Base-by-base conservation (phyloP, 2,329 filamentous ascomycete species). In the Ceratocystis albifundus region DNA sequence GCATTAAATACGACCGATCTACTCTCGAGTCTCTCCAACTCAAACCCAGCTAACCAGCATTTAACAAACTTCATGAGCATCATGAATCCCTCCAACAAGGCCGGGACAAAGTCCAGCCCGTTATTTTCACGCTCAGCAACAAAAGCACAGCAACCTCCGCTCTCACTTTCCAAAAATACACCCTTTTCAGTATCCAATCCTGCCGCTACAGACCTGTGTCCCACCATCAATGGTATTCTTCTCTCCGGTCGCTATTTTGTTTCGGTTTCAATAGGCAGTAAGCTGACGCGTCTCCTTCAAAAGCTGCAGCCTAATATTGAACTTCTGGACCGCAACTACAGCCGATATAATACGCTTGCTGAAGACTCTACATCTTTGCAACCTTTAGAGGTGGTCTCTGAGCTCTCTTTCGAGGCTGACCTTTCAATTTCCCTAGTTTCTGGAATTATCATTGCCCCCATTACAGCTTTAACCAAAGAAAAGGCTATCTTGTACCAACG, bases 381-480 rank as follows among this genome's bases (percentile, higher is more conserved):
- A 30, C 36, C 45, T 20, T 15, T 8, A 17, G 61, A 61, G n/a
- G 15, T 41, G 10, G 7, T 71, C 3, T 79, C 77, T 0, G 69
- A 75, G 0, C 73, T 81, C 0, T 75, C 75, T 0, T 75, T 77
- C 4, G 88, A 90, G 73, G 87, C 89, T 2, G 91, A 96, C 71
- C 74, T 96, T 2, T 82, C 88, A 64, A 12, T 65, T 66, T 22
- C 62, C 45, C 7, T 32, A 62, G 15, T 46, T 15, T 12, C 82
- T 0, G 90, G 88, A 0, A 76, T 96, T 2, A 74, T 96, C 0
- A 72, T 88, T 22, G 89, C 89, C 0, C 88, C 25, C 12, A 30
- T 63, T 32, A 3, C 45, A 10, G 5, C 17, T 3, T 15, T 53
- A 6, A 30, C 25, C 4, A 15, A 4, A 12, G 25, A 22, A 32